Evolutionary conservation across 495 filamentous ascomycete genomes (phyloP).

Genomic region (Cercophora scortea): DNA sequence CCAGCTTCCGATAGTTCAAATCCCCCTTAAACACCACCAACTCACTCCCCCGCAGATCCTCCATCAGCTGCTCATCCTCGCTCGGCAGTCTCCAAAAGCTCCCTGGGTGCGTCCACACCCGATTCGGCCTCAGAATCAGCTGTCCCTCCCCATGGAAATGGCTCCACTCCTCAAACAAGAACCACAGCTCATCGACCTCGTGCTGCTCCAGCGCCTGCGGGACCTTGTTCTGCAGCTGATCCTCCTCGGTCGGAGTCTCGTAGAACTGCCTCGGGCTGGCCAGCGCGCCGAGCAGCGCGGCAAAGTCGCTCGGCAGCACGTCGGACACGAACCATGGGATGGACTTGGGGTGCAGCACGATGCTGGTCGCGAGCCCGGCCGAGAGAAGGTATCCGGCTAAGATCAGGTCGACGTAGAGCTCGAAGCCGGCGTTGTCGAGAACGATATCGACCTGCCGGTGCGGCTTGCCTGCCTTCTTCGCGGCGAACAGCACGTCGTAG

Average conservation of each 20-base stretch:
- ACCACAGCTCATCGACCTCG: conserved; percentile 58
- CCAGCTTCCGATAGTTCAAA: conserved; percentile 88
- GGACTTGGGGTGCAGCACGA: conserved; percentile 88
- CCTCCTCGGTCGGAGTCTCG: conserved; percentile 59
- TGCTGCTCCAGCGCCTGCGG: conserved; percentile 54
- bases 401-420: conserved; percentile 89
- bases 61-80: conserved; percentile 54
- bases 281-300: conserved; percentile 68
- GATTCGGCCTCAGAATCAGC: conserved; percentile 68
- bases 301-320: conserved; percentile 79
- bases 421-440: conserved; percentile 93
- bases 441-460: conserved; percentile 79
- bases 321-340: conserved; percentile 98
- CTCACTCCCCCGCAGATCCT: conserved; percentile 76
- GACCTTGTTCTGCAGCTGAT: conserved; percentile 43
- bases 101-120: conserved; percentile 81
- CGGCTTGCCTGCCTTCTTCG: conserved; percentile 48
- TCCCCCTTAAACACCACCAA: conserved; percentile 97
- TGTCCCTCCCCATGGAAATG: conserved; percentile 71
- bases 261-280: conserved; percentile 70
- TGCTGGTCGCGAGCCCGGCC: conserved; percentile 69
- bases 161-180: conserved; percentile 78
- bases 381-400: conserved; percentile 83
- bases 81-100: conserved; percentile 81
- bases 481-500: conserved; percentile 60